Evolutionary conservation across 2,329 filamentous ascomycete species (phyloP).

Genomic region (Drechslerella coelobrocha): DNA sequence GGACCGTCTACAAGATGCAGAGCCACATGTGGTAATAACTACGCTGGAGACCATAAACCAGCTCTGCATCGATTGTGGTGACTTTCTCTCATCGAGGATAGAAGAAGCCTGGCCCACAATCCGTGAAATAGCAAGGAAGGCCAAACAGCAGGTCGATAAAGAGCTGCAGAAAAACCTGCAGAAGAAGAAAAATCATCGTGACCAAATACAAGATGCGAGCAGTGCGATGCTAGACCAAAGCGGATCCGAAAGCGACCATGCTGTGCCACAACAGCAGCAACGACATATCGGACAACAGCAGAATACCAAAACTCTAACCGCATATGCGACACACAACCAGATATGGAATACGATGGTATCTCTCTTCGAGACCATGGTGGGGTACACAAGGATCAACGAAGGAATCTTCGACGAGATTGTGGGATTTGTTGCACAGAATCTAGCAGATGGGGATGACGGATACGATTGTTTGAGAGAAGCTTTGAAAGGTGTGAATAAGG

Average conservation of each 20-base stretch:
- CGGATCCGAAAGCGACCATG: slow-evolving; percentile 8
- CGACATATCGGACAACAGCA: background rate
- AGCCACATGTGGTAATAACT: slow-evolving; percentile 72
- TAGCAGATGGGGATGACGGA: slow-evolving; percentile 57
- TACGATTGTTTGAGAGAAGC: slow-evolving; percentile 63
- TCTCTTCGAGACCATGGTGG: slow-evolving; percentile 68
- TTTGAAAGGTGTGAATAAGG: slow-evolving; percentile 71
- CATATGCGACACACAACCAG: slow-evolving; percentile 58
- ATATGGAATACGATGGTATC: slow-evolving; percentile 70
- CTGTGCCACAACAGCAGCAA: slow-evolving; percentile 44
- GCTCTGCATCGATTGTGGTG: slow-evolving; percentile 75
- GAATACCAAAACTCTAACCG: slow-evolving; percentile 1
- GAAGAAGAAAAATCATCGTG: background rate
- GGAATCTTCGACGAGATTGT: slow-evolving; percentile 75
- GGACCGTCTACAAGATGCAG: slow-evolving; percentile 70
- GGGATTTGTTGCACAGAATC: slow-evolving; percentile 65
- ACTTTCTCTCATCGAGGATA: slow-evolving; percentile 80
- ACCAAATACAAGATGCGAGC: slow-evolving; percentile 26
- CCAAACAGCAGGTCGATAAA: slow-evolving; percentile 37
- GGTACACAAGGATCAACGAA: slow-evolving; percentile 70
- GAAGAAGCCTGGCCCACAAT: slow-evolving; percentile 73
- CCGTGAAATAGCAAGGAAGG: slow-evolving; percentile 55
- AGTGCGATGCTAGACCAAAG: too few species aligned
- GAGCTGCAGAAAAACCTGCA: slow-evolving; percentile 35
- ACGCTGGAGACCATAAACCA: slow-evolving; percentile 72